Evolutionary conservation across 352 stramenopile species (phyloP), one percentile per base, ranked within the genome.

Genomic region (Thraustotheca clavata): DNA sequence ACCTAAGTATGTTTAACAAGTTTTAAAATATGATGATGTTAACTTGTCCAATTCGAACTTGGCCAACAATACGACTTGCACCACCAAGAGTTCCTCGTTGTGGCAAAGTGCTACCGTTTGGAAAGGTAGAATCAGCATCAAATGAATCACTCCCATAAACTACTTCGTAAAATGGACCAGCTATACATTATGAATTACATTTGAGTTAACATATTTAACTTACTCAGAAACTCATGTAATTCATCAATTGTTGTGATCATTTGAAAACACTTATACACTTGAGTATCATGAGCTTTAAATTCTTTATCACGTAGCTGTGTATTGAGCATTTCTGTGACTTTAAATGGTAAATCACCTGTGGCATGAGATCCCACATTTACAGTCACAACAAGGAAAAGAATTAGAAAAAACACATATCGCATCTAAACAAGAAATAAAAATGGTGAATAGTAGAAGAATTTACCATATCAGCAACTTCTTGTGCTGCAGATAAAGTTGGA

Each of bases 291-390:
- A 12, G 29, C 38, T 24, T 31, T 7, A 20, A 54, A 54, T 3
- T 1, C 33, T 34, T 65, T 65, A n/a, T 65, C 57, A 0, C 38
- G 36, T 18, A 65, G 40, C 38, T 65, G 57, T 18, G 35, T 41
- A n/a, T 65, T 54, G 20, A 65, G 40, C 57, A 65, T 65, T 14
- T 48, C 57, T 18, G 57, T 65, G 57, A 65, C 57, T 4, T 14
- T 9, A 34, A 46, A 65, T 8, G 57, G 57, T 18, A 20, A 35
- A 46, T 65, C 57, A 18, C 16, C 4, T 6, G 33, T 31, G n/a
- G 18, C 11, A 31, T 33, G 11, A 12, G 33, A 48, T 14, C 57
- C 46, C 11, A 65, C 38, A 4, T 41, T 46, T 16, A 65, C 57
- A 0, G 57, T 65, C 40, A 65, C 57, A 31, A 52, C 38, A 32